Evolutionary conservation across 306 rosid genomes (phyloP).

Genomic region (Styphnolobium japonicum): DNA sequence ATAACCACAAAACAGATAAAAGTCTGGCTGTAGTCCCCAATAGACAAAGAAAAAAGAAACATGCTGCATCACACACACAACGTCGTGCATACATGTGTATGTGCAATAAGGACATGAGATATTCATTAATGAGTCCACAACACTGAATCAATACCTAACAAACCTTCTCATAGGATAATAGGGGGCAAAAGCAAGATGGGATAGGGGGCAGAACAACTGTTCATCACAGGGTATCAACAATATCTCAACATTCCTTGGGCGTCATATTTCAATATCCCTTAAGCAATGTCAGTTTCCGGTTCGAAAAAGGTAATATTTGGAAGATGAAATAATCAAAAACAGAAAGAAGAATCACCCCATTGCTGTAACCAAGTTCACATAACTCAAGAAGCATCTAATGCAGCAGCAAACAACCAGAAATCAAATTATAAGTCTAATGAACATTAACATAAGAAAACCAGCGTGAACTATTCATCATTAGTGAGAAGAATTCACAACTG

Average conservation of each 20-base stretch:
- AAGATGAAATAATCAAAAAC: neutral
- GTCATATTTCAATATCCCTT: slow-evolving; percentile 3
- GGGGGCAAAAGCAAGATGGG: neutral
- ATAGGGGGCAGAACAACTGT: neutral
- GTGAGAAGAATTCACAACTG: neutral
- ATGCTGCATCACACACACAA: neutral
- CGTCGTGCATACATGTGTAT: neutral
- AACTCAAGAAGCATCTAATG: neutral
- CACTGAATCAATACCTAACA: neutral
- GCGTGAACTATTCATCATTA: slow-evolving; percentile 9
- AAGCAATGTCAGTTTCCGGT: neutral
- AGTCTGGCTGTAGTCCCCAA: slow-evolving; percentile 1
- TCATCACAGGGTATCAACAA: slow-evolving; percentile 4
- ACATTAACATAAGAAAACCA: slow-evolving; percentile 7
- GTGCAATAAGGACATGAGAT: slow-evolving; percentile 1
- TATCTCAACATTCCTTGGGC: neutral
- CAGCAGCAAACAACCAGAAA: neutral
- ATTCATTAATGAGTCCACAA: neutral
- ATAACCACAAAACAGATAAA: slow-evolving; percentile 9
- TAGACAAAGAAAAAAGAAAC: neutral
- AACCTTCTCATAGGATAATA: neutral
- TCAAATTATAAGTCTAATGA: neutral
- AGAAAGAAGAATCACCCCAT: neutral
- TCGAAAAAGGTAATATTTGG: neutral
- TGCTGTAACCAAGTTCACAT: neutral